These are phyloP conservation scores for Seminavis robusta DNA, from an alignment of 108 stramenopile genomes.

Conservation along the genomic window DNA sequence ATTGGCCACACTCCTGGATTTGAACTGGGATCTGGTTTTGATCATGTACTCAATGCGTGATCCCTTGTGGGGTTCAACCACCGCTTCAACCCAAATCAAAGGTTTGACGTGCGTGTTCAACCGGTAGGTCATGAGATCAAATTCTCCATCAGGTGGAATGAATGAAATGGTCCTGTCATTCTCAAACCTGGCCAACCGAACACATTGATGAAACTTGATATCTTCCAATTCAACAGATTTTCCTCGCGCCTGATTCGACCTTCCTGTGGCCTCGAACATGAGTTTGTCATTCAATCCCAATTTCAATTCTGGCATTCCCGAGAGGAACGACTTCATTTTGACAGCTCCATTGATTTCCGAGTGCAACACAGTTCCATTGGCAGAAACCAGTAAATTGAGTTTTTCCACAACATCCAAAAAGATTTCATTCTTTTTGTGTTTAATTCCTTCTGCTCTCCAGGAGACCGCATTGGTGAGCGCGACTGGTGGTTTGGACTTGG, in stretches of 20 bases:
- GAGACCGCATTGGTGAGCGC: constrained; percentile 97
- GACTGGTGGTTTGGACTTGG: constrained; percentile 86
- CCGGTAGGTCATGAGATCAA: constrained; percentile 98
- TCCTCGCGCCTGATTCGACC: constrained; percentile 52
- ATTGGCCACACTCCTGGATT: constrained; percentile 95
- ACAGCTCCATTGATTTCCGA: constrained; percentile 89
- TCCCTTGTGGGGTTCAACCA: constrained; percentile 96
- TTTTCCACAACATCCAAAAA: constrained; percentile 99
- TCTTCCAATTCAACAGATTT: constrained; percentile 99
- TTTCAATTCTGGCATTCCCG: constrained; percentile 98
- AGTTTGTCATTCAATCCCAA: constrained; percentile 99
- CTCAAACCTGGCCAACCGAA: constrained; percentile 96
- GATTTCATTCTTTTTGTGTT: constrained; percentile 99
- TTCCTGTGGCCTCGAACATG: constrained; percentile 86
- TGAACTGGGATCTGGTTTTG: constrained; percentile 99
- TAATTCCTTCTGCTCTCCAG: constrained; percentile 98
- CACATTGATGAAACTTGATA: constrained; percentile 99
- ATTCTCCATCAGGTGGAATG: constrained; percentile 99
- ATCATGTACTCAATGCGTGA: constrained; percentile 99
- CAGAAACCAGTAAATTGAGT: constrained; percentile 93
- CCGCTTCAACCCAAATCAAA: constrained; percentile 98
- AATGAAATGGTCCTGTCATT: constrained; percentile 99
- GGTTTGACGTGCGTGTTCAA: constrained; percentile 99
- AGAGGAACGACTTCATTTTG: constrained; percentile 94
- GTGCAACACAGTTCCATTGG: constrained; percentile 95